Evolutionary conservation across 805 yeast species (phyloP), one percentile per base, ranked within the genome.

Genomic region (Metschnikowia borealis): DNA sequence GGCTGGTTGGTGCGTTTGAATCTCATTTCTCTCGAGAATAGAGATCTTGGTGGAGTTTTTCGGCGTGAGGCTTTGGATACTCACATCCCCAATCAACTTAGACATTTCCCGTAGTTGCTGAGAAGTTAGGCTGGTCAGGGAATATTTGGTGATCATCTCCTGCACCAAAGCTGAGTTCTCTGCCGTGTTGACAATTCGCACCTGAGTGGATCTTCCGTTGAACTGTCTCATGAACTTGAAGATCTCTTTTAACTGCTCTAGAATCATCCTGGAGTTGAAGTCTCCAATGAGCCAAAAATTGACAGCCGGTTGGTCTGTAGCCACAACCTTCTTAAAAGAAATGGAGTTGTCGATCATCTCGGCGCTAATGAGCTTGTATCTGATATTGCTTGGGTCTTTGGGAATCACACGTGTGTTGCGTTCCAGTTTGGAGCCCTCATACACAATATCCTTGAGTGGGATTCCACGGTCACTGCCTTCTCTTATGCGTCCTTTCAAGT

Each of bases 231-330:
- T 46, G 47, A 61, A 52, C 37, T 64, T 54, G 33, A 77, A 54
- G 0, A 76, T 52, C 32, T 68, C 68, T 18, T 64, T 46, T 8
- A 85, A 59, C 60, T 85, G 88, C 4, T 65, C 53, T 29, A 77
- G 56, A 6, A 78, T 68, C 4, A 60, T 41, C 2, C 55, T 31
- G 2, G 71, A 59, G 26, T 70, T 66, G 50, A 84, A 76, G 57
- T 83, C 80, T 35, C 88, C 94, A 47, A 83, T 71, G 10, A 86
- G 55, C 65, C 89, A 82, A 7, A 83, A 61, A 0, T 69, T 59
- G 3, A 63, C 78, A 0, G 92, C 86, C 3, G 78, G 62, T 5
- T 60, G 61, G 13, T 44, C 44, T 13, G 54, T 44, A n/a, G 44
- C 35, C 13, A 53, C 57, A 3, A 60, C 17, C 20, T 38, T 44